Percentiles rank a stretch among this genome's conserved stretches.
Conservation (phyloP, 192 early-diverging fungal genomes). For the Haplosporangium gracile region DNA sequence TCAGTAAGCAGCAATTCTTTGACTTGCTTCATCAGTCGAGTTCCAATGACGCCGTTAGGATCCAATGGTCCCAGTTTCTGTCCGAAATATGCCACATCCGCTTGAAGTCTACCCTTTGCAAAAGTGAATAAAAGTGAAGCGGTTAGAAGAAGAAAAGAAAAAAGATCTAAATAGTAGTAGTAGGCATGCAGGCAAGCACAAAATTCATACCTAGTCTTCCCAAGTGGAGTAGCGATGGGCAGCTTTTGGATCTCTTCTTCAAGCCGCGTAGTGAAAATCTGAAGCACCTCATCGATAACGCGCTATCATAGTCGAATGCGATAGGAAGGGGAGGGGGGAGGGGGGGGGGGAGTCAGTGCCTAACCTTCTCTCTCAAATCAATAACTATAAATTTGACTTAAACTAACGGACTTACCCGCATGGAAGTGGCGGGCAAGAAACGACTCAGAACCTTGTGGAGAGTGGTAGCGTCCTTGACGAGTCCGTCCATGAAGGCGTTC, state of each 20-base stretch:
- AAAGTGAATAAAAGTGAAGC: background rate
- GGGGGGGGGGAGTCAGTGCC: background rate
- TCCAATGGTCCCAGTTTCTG: slow-evolving; percentile 44
- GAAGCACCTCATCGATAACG: slow-evolving; percentile 86
- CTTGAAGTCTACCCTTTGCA: slow-evolving; percentile 26
- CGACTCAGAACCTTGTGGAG: slow-evolving; percentile 93
- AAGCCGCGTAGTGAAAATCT: slow-evolving; percentile 80
- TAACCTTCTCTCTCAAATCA: background rate
- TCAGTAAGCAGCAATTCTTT: slow-evolving; percentile 30
- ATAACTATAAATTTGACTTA: background rate
- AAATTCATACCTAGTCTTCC: slow-evolving; percentile 71
- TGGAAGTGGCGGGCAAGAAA: slow-evolving; percentile 78
- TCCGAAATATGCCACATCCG: slow-evolving; percentile 44
- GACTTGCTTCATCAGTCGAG: slow-evolving; percentile 49
- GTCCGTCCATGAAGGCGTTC: slow-evolving; percentile 80
- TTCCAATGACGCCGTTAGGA: slow-evolving; percentile 44
- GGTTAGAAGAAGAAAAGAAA: background rate
- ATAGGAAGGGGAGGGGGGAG: too few species aligned
- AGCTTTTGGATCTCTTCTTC: slow-evolving; percentile 75
- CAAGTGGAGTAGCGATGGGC: slow-evolving; percentile 65
- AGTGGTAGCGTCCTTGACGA: slow-evolving; percentile 92
- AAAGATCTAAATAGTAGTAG: background rate
- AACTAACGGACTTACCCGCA: slow-evolving; percentile 69
- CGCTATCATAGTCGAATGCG: slow-evolving; percentile 44
- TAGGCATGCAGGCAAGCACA: background rate